Evolutionary conservation across 176 grass and related monocot genomes (phyloP).

Genomic region (Juncus effusus): DNA sequence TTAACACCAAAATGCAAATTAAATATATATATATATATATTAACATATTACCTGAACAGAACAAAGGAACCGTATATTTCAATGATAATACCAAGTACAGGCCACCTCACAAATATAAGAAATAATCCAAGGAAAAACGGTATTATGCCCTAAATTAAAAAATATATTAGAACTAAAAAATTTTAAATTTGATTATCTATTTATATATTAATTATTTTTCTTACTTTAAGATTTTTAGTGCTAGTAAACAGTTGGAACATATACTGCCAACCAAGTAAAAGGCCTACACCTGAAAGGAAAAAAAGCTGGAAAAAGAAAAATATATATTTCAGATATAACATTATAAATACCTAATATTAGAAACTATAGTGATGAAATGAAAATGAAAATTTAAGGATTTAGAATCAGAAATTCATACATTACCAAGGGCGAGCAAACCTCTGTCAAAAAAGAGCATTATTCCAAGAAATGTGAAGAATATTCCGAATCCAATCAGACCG

Average conservation of each 20-base stretch:
- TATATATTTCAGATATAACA: background rate
- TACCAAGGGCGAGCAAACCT: conserved; percentile 96
- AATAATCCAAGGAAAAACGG: conserved; percentile 82
- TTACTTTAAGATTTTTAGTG: conserved; percentile 70
- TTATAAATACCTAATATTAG: background rate
- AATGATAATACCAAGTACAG: conserved; percentile 79
- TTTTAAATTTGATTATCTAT: too few species aligned
- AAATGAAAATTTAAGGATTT: conserved; percentile 29
- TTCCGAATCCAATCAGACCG: conserved; percentile 83
- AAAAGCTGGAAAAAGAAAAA: conserved; percentile 36
- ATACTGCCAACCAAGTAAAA: conserved; percentile 45
- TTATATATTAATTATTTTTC: background rate
- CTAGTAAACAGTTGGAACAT: conserved; percentile 78
- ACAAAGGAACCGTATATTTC: conserved; percentile 51
- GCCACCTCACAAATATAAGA: conserved; percentile 89
- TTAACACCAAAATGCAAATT: conserved; percentile 6
- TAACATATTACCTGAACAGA: conserved; percentile 42
- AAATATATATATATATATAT: background rate
- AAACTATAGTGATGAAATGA: too few species aligned
- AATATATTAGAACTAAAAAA: background rate
- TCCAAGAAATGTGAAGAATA: conserved; percentile 86
- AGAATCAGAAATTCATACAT: conserved; percentile 97
- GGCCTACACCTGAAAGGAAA: conserved; percentile 35
- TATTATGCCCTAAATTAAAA: conserved; percentile 64
- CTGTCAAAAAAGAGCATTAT: conserved; percentile 91